phyloP scores from a whole-genome alignment of 768 basidiomycete species.

The Megacollybia marginata region DNA sequence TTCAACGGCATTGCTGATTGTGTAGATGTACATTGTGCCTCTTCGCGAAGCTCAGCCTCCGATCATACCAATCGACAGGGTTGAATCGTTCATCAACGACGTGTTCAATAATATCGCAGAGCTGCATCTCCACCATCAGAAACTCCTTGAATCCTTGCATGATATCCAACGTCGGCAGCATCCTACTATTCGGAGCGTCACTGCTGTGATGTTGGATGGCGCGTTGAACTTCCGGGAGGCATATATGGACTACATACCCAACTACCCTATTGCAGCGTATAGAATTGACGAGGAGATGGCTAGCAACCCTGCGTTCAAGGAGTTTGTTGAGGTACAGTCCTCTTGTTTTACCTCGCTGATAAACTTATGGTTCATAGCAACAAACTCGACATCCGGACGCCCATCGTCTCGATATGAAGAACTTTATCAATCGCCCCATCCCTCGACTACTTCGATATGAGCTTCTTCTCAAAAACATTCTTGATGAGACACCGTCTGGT shows the following conservation, averaged over 20 bases:
- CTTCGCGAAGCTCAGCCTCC: conserved; percentile 68
- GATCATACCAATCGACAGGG: conserved; percentile 62
- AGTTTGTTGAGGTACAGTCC: conserved; percentile 67
- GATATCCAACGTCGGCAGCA: conserved; percentile 87
- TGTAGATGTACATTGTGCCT: conserved; percentile 76
- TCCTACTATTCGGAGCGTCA: conserved; percentile 70
- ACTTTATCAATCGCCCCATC: conserved; percentile 88
- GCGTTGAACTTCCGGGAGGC: conserved; percentile 89
- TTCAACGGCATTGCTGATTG: conserved; percentile 1
- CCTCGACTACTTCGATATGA: conserved; percentile 86
- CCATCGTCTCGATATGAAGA: conserved; percentile 84
- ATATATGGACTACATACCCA: conserved; percentile 90
- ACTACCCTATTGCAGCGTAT: conserved; percentile 88
- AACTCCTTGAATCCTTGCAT: conserved; percentile 73
- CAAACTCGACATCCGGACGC: conserved; percentile 64
- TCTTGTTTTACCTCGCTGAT: conserved; percentile 6
- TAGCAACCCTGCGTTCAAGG: conserved; percentile 72
- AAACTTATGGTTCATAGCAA: conserved; percentile 20
- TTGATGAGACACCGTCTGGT: conserved; percentile 63
- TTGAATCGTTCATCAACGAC: conserved; percentile 75
- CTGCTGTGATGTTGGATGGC: conserved; percentile 80
- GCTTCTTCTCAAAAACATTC: conserved; percentile 72
- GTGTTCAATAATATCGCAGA: conserved; percentile 87
- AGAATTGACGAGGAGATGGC: conserved; percentile 84
- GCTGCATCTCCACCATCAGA: conserved; percentile 65